Percentiles rank a stretch among this genome's conserved stretches.
These are phyloP conservation scores for Pezicula rhizophila DNA, from an alignment of 2,329 filamentous ascomycete species.

Conservation along the genomic window DNA sequence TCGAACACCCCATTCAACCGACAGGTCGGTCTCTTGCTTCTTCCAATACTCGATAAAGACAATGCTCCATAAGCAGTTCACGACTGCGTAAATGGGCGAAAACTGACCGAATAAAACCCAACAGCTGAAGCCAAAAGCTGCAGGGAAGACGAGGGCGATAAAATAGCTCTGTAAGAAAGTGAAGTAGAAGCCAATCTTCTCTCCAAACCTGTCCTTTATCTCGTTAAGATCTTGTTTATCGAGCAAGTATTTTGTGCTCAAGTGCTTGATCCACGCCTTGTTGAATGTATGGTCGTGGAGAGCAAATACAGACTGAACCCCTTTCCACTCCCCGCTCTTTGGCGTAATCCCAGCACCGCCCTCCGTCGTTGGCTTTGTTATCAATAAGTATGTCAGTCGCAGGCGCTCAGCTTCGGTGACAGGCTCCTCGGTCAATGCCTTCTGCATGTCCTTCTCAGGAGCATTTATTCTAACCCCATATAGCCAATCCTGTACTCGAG, in stretches of 20 bases:
- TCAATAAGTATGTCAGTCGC: constrained; percentile 79
- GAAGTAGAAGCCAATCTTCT: constrained; percentile 90
- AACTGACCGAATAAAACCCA: constrained; percentile 84
- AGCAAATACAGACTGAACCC: constrained; percentile 69
- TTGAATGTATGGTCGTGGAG: constrained; percentile 75
- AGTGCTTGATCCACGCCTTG: constrained; percentile 66
- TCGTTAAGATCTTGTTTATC: constrained; percentile 62
- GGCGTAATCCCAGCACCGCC: constrained; percentile 76
- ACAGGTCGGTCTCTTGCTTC: constrained; percentile 80
- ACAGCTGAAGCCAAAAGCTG: constrained; percentile 66
- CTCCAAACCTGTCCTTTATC: constrained; percentile 72
- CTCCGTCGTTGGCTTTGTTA: constrained; percentile 65
- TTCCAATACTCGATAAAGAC: constrained; percentile 96
- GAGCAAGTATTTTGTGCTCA: constrained; percentile 66
- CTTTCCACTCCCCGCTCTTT: constrained; percentile 62
- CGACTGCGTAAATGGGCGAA: constrained; percentile 72
- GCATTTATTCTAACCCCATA: constrained; percentile 76
- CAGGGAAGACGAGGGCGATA: constrained; percentile 75
- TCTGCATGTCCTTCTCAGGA: constrained; percentile 65
- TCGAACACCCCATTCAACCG: constrained; percentile 81
- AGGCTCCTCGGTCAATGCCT: constrained; percentile 65
- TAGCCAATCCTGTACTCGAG: constrained; percentile 88
- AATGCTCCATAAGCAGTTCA: constrained; percentile 79
- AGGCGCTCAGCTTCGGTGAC: constrained; percentile 84
- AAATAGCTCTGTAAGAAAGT: constrained; percentile 92